Conservation (phyloP, 2,329 filamentous ascomycete genomes). For the Ciborinia camelliae region DNA sequence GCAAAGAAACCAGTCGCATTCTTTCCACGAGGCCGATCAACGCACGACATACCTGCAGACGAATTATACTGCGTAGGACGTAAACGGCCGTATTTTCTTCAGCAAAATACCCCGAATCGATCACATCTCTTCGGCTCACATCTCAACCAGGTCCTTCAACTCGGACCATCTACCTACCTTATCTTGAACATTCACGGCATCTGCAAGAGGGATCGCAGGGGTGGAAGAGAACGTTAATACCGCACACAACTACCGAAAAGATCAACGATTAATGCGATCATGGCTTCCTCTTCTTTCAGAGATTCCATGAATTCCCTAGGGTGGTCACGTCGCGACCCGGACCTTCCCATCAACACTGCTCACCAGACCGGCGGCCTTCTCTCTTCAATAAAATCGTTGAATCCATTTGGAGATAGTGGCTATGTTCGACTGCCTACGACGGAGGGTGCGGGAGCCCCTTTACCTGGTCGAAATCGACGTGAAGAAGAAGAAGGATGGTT, state of each 20-base stretch:
- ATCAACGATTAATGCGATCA: slow-evolving; percentile 43
- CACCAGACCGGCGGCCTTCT: slow-evolving; percentile 67
- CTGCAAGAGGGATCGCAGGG: slow-evolving; percentile 1
- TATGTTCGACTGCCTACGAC: slow-evolving; percentile 88
- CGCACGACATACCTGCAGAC: slow-evolving; percentile 37
- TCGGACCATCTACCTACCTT: slow-evolving; percentile 10
- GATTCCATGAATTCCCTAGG: slow-evolving; percentile 93
- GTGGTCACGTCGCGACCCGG: slow-evolving; percentile 81
- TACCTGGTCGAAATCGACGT: slow-evolving; percentile 77
- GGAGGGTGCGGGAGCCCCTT: slow-evolving; percentile 76
- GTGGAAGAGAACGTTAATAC: slow-evolving; percentile 22
- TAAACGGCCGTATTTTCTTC: slow-evolving; percentile 17
- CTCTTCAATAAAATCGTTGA: slow-evolving; percentile 76
- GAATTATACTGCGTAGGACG: slow-evolving; percentile 22
- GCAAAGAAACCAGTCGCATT: slow-evolving; percentile 31
- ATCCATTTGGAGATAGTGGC: slow-evolving; percentile 81
- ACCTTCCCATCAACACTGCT: slow-evolving; percentile 70
- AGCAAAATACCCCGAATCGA: slow-evolving; percentile 16
- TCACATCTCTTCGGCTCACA: slow-evolving; percentile 24
- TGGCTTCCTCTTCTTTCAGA: slow-evolving; percentile 87
- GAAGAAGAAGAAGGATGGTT: slow-evolving; percentile 97
- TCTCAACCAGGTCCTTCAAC: slow-evolving; percentile 15
- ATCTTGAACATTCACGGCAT: slow-evolving; percentile 18
- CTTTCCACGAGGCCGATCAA: slow-evolving; percentile 31
- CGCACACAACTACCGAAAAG: slow-evolving; percentile 27